Base-by-base conservation (phyloP, 768 basidiomycete genomes). In the Trametes meyenii region DNA sequence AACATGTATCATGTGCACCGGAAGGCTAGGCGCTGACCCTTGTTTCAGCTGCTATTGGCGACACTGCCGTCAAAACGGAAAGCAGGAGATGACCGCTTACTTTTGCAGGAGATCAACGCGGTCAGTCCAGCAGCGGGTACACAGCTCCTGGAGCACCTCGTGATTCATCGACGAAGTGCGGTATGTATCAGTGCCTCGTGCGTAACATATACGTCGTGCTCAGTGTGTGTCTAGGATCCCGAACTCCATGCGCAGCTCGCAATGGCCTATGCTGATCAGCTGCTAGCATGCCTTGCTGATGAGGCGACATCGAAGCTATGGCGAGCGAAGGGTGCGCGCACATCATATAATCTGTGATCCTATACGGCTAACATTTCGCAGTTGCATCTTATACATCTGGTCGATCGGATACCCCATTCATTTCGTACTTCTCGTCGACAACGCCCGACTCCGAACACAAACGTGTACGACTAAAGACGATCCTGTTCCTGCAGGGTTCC, bases 401-500 rank as follows among this genome's bases (percentile, higher is more conserved):
- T 46, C 64, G 64, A 44, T 58, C 70, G 51, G 63, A 71, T 24
- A 55, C 67, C 1, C 79, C 88, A 0, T 91, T 88, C 73, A 70
- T 92, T 7, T 80, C 86, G 5, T 93, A 94, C 73, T 88, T 96
- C 63, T 80, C 87, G 3, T 86, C 89, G n/a, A 89, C 89, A 23
- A 91, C 92, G 4, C 92, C 92, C 1, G 84, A 91, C 58, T 90
- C 92, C 0, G 81, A 82, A 16, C 81, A 85, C 59, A 94, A 94
- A 72, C 83, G 83, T 19, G 76, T 78, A 1, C 84, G 94, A 24
- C 79, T 96, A 64, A 92, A 90, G 71, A 78, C 85, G 0, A 76
- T 88, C n/a, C 76, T 96, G 1, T 88, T 94, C 68, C 79, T 98
- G 0, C 90, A 95, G 66, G 87, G 87, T 6, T 93, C 91, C 1